Percentiles rank a stretch among this genome's conserved stretches.
phyloP scores from a whole-genome alignment of 148 eudicot species.

The Dianthus caryophyllus region DNA sequence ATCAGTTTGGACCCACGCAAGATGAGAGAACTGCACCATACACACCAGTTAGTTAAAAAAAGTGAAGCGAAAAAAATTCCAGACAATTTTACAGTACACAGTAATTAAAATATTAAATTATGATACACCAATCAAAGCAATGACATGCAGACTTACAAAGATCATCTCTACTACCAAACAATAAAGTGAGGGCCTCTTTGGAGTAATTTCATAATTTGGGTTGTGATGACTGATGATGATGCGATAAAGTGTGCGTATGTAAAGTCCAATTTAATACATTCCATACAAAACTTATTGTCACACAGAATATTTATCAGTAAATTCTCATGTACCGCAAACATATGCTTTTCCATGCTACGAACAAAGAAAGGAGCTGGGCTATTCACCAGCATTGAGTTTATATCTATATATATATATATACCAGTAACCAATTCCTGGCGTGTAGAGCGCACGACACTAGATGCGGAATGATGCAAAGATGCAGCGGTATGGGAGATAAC shows the following conservation, averaged over 20 bases:
- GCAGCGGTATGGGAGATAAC: conserved; percentile 1
- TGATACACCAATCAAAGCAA: background rate
- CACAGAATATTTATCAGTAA: background rate
- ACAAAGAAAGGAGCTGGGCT: background rate
- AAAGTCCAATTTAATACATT: too few species aligned
- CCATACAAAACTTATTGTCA: background rate
- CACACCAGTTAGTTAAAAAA: conserved; percentile 16
- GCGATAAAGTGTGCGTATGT: background rate
- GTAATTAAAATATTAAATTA: background rate
- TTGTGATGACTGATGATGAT: background rate
- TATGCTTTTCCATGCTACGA: background rate
- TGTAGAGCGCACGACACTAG: background rate
- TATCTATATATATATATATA: background rate
- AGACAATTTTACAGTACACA: background rate
- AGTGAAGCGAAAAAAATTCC: background rate
- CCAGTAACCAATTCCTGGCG: background rate
- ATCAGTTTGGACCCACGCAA: conserved; percentile 97
- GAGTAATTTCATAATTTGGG: background rate
- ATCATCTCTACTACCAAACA: background rate
- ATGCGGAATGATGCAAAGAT: background rate
- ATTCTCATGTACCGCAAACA: background rate
- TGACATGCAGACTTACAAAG: too few species aligned
- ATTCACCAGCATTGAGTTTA: background rate
- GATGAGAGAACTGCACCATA: conserved; percentile 78
- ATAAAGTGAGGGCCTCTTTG: background rate